Conservation (phyloP, 352 stramenopile genomes). For the Aphanomyces invadans region DNA sequence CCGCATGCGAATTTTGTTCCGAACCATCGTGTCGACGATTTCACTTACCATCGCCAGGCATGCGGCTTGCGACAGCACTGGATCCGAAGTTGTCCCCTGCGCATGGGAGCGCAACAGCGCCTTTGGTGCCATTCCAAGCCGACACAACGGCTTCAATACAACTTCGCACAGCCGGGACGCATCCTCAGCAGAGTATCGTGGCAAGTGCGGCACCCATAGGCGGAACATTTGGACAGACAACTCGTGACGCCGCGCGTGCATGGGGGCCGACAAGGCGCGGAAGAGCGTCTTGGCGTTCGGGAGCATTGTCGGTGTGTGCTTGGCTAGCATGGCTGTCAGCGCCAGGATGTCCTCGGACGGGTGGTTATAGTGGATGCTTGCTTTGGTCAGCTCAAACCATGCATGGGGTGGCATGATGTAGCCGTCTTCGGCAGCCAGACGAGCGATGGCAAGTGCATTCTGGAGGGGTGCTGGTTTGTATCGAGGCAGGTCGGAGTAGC, state of each 20-base stretch:
- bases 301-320: background rate
- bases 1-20: background rate
- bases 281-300: background rate
- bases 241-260: background rate
- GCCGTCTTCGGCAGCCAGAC: background rate
- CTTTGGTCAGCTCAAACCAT: constrained; percentile 1
- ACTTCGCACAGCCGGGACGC: background rate
- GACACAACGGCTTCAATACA: background rate
- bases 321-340: background rate
- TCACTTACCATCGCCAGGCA: background rate
- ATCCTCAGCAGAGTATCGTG: background rate
- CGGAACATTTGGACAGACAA: background rate
- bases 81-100: background rate
- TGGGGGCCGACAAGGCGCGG: background rate
- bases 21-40: constrained; percentile 4
- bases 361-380: background rate
- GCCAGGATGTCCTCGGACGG: background rate
- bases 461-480: background rate
- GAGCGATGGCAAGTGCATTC: background rate
- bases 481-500: background rate
- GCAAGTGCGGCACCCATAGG: background rate
- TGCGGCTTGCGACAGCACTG: background rate
- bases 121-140: background rate
- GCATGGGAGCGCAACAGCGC: background rate
- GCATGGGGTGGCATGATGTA: background rate